Conservation (phyloP, 148 eudicot genomes). For the Vaccinium myrtillus region DNA sequence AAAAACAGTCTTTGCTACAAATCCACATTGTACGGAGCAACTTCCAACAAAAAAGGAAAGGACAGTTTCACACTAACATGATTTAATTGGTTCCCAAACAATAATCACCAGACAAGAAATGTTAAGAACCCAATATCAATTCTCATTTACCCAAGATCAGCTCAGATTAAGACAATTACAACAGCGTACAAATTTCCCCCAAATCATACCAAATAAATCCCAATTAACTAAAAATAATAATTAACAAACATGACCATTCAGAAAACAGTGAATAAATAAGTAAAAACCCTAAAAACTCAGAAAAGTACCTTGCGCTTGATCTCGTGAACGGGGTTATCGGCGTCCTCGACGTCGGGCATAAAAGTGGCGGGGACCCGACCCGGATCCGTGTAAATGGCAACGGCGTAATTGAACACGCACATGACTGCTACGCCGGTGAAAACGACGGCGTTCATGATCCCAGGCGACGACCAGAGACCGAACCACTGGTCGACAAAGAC, state of each 20-base stretch:
- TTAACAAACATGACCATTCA: neutral
- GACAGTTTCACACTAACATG: neutral
- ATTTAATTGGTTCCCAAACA: neutral
- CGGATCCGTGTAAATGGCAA: slow-evolving; percentile 72
- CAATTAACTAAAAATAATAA: neutral
- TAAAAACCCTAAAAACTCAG: slow-evolving; percentile 1
- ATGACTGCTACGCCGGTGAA: slow-evolving; percentile 57
- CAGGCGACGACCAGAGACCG: slow-evolving; percentile 80
- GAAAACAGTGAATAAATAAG: neutral
- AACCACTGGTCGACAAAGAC: slow-evolving; percentile 86
- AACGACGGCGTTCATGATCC: slow-evolving; percentile 61
- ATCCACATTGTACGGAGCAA: slow-evolving; percentile 1
- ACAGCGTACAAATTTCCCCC: neutral
- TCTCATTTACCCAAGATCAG: neutral
- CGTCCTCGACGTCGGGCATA: slow-evolving; percentile 78
- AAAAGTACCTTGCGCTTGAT: slow-evolving; percentile 83
- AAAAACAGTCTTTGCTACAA: neutral
- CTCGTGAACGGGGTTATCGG: slow-evolving; percentile 66
- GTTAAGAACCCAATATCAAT: neutral
- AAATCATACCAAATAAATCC: neutral
- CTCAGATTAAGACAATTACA: neutral
- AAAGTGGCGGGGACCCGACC: slow-evolving; percentile 77
- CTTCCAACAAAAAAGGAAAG: neutral
- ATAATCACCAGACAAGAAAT: neutral
- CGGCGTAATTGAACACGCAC: slow-evolving; percentile 50